Evolutionary conservation across 495 filamentous ascomycete genomes (phyloP), one percentile per base, ranked within the genome.

Genomic region (Penicillium cosmopolitanum): DNA sequence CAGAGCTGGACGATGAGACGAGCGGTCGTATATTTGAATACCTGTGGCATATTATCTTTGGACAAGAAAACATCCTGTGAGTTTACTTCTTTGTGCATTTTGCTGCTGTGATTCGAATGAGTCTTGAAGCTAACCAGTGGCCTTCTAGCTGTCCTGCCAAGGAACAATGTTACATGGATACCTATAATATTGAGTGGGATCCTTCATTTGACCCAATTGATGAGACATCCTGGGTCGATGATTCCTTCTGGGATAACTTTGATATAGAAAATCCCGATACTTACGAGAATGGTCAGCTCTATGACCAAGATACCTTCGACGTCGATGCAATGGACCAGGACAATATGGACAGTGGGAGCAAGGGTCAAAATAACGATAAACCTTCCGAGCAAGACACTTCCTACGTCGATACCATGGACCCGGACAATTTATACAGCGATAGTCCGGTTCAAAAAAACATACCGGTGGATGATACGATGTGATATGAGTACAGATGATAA

Each of bases 21-120:
- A 85, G 80, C 44, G 89, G 88, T 5, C 66, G 88, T 15, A 76
- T 92, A 15, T 78, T 90, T 75, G 89, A 92, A 73, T 91, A 87
- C 63, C 66, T 85, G 57, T 92, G 89, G 89, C 89, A 92, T 73
- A 83, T 88, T 60, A 78, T 86, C 59, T 88, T 84, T 53, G 78
- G 73, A 54, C 62, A 73, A 66, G 72, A 72, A 43, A 51, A 69
- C 38, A 64, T 76, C n/a, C 68, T 66, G 73, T 76, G 57, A 68
- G 73, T 73, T 56, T 13, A 21, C 13, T 13, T n/a, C 23, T 50
- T 5, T 53, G n/a, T 8, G 40, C 11, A 42, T 18, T 10, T 10
- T 21, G 33, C 8, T 9, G 28, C 28, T 31, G 6, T 9, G 28
- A 8, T 8, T 31, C 28, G 6, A 51, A 11, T 10, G 38, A 46